Base-by-base conservation (phyloP, 1,284 basidiomycete species). In the Rhodotorula sp. region DNA sequence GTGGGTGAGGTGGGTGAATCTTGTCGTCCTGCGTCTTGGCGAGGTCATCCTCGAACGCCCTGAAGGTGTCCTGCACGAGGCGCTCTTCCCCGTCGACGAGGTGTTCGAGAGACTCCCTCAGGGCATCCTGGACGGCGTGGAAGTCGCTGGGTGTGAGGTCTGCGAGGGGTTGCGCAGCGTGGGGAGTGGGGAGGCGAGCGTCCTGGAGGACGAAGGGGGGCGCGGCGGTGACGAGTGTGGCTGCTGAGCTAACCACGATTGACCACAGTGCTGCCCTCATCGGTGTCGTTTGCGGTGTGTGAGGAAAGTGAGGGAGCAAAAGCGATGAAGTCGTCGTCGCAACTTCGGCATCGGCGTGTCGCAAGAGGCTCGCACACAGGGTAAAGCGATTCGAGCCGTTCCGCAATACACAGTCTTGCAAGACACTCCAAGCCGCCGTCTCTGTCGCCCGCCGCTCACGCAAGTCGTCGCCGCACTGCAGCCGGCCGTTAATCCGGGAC, bases 121-220 rank as follows among this genome's bases (percentile, higher is more conserved):
- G 15, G 6, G 50, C 22, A 7, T 57, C 26, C 62, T 67, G 62
- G n/a, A 69, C 62, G 30, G 51, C 37, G 18, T 54, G 40, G 50
- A 71, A 71, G 50, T 71, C 70, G 37, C 65, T 66, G 31, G 52
- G 34, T 1, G 51, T 10, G 60, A 71, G 65, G 34, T 59, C 59
- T 11, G 48, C 37, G 24, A 64, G 28, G 40, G 8, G 54, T 10
- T 44, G 58, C 50, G 31, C 15, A 31, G 46, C 28, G 22, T 40
- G 48, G 37, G 44, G 37, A 2, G 51, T 24, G 57, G 40, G 24
- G 37, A 13, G 2, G n/a, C 30, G 22, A 13, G 24, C 50, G 30
- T 37, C 34, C 52, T 65, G 64, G n/a, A 60, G 57, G 58, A 65
- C 58, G 31, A 65, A 54, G 13, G 48, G 63, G 1, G 56, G 63